Conservation (phyloP, 805 yeast genomes). For the Candida adriatica region DNA sequence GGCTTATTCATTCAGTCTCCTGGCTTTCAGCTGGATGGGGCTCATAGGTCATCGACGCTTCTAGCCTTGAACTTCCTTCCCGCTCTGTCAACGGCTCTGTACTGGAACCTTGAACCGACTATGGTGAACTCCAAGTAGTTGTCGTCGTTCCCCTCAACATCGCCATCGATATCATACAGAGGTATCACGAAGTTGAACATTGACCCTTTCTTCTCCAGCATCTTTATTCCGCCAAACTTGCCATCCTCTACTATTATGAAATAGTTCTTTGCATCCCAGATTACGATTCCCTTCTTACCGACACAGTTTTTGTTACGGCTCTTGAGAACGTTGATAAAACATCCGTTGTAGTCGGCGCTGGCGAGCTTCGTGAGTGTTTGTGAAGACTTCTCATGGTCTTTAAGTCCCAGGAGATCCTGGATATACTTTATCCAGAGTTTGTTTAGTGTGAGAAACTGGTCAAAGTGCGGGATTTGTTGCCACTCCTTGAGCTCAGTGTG, state of each 20-base stretch:
- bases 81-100: constrained; percentile 73
- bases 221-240: constrained; percentile 44
- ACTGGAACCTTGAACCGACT: constrained; percentile 72
- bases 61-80: constrained; percentile 81
- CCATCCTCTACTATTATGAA: constrained; percentile 50
- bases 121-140: constrained; percentile 51
- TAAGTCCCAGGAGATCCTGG: constrained; percentile 42
- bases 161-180: constrained; percentile 10
- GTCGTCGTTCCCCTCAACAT: constrained; percentile 24
- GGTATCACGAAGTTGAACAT: constrained; percentile 49
- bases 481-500: constrained; percentile 19
- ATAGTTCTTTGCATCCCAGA: constrained; percentile 76
- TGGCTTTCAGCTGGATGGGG: too few species aligned
- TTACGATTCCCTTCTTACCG: constrained; percentile 67
- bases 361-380: constrained; percentile 50
- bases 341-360: constrained; percentile 77
- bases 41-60: constrained; percentile 53
- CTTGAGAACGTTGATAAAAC: constrained; percentile 50
- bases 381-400: constrained; percentile 14
- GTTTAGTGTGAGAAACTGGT: constrained; percentile 47
- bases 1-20: not conserved
- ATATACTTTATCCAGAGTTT: constrained; percentile 72
- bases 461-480: constrained; percentile 32
- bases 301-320: constrained; percentile 50
- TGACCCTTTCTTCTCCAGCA: constrained; percentile 63